Conservation (phyloP, 2,329 filamentous ascomycete genomes). For the Aspergillus ustus region DNA sequence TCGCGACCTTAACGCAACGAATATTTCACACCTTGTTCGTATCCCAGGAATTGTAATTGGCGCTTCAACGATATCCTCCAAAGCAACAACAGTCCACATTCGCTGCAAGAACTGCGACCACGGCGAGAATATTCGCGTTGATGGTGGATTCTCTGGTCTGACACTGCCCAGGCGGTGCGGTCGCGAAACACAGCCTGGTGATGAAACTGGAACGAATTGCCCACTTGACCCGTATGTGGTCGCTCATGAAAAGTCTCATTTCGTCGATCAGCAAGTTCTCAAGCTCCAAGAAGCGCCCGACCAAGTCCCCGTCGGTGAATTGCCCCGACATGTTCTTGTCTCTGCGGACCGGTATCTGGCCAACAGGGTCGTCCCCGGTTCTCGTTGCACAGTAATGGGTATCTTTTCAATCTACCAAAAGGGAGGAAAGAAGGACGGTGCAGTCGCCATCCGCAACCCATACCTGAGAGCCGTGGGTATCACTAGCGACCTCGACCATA, state of each 20-base stretch:
- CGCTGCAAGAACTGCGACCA: conserved; percentile 87
- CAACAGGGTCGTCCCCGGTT: conserved; percentile 93
- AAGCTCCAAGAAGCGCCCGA: conserved; percentile 98
- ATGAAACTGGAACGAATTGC: conserved; percentile 74
- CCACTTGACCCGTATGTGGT: conserved; percentile 96
- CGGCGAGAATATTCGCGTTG: conserved; percentile 70
- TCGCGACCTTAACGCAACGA: conserved; percentile 87
- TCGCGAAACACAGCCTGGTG: conserved; percentile 61
- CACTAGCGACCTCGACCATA: conserved; percentile 86
- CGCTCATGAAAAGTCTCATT: conserved; percentile 88
- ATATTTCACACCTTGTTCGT: conserved; percentile 90
- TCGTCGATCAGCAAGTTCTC: conserved; percentile 97
- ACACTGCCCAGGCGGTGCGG: conserved; percentile 81
- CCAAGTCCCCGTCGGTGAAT: conserved; percentile 93
- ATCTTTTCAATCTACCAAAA: conserved; percentile 99
- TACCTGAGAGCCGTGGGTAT: conserved; percentile 94
- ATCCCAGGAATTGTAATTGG: conserved; percentile 98
- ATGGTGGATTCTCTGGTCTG: conserved; percentile 85
- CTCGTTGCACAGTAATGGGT: conserved; percentile 91
- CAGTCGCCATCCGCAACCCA: conserved; percentile 92
- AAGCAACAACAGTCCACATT: conserved; percentile 84
- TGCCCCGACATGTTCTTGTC: conserved; percentile 91
- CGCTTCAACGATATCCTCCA: conserved; percentile 93
- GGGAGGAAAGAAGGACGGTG: conserved; percentile 78
- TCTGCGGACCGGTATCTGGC: conserved; percentile 96